Conservation (phyloP, 2,329 filamentous ascomycete genomes). For the Dendrostoma leiphaemia region DNA sequence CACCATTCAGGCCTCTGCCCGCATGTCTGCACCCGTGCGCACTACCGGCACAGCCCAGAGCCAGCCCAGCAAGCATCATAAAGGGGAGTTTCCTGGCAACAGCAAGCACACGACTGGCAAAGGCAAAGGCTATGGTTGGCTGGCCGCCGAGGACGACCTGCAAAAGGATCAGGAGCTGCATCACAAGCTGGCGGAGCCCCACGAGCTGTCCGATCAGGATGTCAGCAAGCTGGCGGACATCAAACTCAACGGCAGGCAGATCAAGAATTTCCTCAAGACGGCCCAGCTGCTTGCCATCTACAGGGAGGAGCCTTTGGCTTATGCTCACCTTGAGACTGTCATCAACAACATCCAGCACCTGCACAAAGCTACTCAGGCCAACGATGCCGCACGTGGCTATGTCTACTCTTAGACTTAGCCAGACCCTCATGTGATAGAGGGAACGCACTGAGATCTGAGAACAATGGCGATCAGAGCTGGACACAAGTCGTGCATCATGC, state of each 20-base stretch:
- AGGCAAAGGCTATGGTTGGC: neutral
- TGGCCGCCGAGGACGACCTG: neutral
- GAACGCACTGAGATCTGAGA: too few relatives aligned
- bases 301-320: neutral
- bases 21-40: neutral
- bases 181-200: neutral
- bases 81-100: too few relatives aligned
- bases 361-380: neutral
- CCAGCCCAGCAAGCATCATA: neutral
- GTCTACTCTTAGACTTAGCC: neutral
- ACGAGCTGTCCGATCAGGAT: conserved; percentile 27
- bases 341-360: neutral
- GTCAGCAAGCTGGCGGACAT: conserved; percentile 37
- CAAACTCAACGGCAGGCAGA: conserved; percentile 31
- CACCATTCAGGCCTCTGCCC: neutral
- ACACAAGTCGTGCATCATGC: too few relatives aligned
- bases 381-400: neutral
- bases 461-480: too few relatives aligned
- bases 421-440: too few relatives aligned
- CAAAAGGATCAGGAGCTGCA: neutral
- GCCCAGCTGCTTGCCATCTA: conserved; percentile 26
- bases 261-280: conserved; percentile 35
- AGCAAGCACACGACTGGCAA: too few relatives aligned
- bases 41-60: neutral
- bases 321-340: neutral